These are phyloP conservation scores for Backusella parvicylindrica DNA, from an alignment of 192 early-diverging fungal species.

Conservation along the genomic window DNA sequence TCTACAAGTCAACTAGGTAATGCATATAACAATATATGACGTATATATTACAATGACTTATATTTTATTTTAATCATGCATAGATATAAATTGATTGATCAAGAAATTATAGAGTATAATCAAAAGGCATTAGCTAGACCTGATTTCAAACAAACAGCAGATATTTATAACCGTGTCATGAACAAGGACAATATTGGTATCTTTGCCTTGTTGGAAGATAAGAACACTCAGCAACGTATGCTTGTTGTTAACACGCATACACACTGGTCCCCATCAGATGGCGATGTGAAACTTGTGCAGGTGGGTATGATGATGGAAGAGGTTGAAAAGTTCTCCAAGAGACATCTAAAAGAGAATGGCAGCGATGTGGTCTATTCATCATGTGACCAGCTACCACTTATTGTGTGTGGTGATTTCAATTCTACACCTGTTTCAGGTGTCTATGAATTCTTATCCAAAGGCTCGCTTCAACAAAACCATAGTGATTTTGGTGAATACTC, in stretches of 20 bases:
- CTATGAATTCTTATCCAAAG: constrained; percentile 84
- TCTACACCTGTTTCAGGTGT: constrained; percentile 87
- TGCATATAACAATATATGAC: background rate
- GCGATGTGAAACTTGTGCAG: constrained; percentile 96
- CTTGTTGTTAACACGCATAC: constrained; percentile 89
- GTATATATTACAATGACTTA: no score
- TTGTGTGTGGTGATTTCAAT: constrained; percentile 97
- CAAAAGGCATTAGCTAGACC: constrained; percentile 83
- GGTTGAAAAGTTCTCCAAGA: constrained; percentile 60
- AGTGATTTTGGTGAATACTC: constrained; percentile 75
- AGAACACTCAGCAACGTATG: constrained; percentile 64
- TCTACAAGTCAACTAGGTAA: constrained; percentile 84
- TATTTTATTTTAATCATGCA: background rate
- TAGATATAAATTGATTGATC: constrained; percentile 81
- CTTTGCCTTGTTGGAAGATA: constrained; percentile 79
- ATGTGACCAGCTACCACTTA: constrained; percentile 48
- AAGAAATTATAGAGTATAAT: constrained; percentile 91
- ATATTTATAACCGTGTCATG: constrained; percentile 97
- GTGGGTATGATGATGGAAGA: constrained; percentile 92
- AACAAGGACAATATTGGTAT: constrained; percentile 94
- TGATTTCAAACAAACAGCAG: constrained; percentile 88
- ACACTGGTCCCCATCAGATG: constrained; percentile 90
- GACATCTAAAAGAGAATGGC: constrained; percentile 33
- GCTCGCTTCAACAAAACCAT: constrained; percentile 77
- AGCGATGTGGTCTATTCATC: constrained; percentile 28